Evolutionary conservation across 2,329 filamentous ascomycete species (phyloP).

Genomic region (Myriosclerotinia scirpicola): DNA sequence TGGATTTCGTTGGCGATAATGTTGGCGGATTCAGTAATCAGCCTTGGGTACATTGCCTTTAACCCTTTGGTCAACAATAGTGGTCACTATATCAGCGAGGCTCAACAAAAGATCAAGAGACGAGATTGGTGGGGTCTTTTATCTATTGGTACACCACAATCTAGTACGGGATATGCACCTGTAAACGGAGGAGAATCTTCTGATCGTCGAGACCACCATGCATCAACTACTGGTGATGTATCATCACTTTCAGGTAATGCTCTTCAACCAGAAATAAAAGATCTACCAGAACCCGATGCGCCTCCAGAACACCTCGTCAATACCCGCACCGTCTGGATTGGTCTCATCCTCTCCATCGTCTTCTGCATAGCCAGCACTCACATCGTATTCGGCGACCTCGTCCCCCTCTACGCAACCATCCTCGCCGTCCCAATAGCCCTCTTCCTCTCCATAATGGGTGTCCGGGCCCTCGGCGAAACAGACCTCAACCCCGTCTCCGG

Average conservation of each 20-base stretch:
- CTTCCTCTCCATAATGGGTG: slow-evolving; percentile 73
- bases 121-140: slow-evolving; percentile 39
- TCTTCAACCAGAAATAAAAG: slow-evolving; percentile 27
- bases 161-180: slow-evolving; percentile 35
- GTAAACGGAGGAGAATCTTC: slow-evolving; percentile 26
- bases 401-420: slow-evolving; percentile 74
- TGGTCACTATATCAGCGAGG: slow-evolving; percentile 42
- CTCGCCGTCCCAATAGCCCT: slow-evolving; percentile 83
- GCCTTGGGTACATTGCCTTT: slow-evolving; percentile 74
- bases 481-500: slow-evolving; percentile 95
- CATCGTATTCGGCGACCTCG: slow-evolving; percentile 77
- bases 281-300: slow-evolving; percentile 64
- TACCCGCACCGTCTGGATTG: slow-evolving; percentile 66
- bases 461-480: slow-evolving; percentile 72
- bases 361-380: slow-evolving; percentile 82
- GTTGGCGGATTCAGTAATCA: slow-evolving; percentile 89
- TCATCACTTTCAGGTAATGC: not conserved
- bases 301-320: slow-evolving; percentile 81
- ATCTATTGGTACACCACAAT: slow-evolving; percentile 26
- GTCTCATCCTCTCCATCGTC: slow-evolving; percentile 72
- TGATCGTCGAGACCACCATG: slow-evolving; percentile 25
- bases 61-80: slow-evolving; percentile 58
- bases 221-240: slow-evolving; percentile 25
- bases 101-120: slow-evolving; percentile 33
- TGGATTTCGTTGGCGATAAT: slow-evolving; percentile 97